These are phyloP conservation scores for Borovskyia barvae DNA, from an alignment of 208 protist genomes.

Conservation along the genomic window DNA sequence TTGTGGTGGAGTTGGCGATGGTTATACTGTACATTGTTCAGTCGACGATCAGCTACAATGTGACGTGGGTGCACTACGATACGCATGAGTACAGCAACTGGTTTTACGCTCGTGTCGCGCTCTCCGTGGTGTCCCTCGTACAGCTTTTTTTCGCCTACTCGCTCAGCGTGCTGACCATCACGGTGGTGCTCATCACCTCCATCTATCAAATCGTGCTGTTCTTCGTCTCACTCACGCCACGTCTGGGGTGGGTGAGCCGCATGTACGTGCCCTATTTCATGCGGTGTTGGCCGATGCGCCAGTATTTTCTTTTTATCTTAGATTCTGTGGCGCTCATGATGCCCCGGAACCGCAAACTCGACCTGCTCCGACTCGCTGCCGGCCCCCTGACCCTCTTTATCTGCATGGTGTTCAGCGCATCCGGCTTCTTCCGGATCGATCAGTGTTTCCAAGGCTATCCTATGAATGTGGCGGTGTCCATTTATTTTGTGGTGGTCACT, in stretches of 20 bases:
- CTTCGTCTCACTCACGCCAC: slow-evolving; percentile 44
- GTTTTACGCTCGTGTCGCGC: slow-evolving; percentile 62
- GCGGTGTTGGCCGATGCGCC: slow-evolving; percentile 82
- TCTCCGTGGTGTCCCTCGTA: slow-evolving; percentile 70
- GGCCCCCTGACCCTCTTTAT: slow-evolving; percentile 77
- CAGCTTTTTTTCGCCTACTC: slow-evolving; percentile 88
- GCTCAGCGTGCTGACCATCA: slow-evolving; percentile 63
- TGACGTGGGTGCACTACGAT: slow-evolving; percentile 64
- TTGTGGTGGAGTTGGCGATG: slow-evolving; percentile 69
- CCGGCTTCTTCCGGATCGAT: slow-evolving; percentile 69
- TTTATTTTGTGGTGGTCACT: slow-evolving; percentile 84
- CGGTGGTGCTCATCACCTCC: slow-evolving; percentile 74
- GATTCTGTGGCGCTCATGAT: slow-evolving; percentile 72
- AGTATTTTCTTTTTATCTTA: slow-evolving; percentile 86
- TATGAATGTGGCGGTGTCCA: slow-evolving; percentile 50
- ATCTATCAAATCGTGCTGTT: slow-evolving; percentile 79
- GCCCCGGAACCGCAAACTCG: slow-evolving; percentile 54
- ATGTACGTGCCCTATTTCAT: slow-evolving; percentile 88
- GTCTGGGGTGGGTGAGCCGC: slow-evolving; percentile 60
- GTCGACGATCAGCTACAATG: slow-evolving; percentile 32
- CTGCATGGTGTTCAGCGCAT: slow-evolving; percentile 66
- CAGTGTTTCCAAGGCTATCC: slow-evolving; percentile 68
- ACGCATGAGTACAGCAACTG: slow-evolving; percentile 42
- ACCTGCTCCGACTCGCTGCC: slow-evolving; percentile 63
- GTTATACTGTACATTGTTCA: slow-evolving; percentile 74